Percentiles rank a stretch among this genome's conserved stretches.
Evolutionary conservation across 2,329 filamentous ascomycete genomes (phyloP).

Genomic region (Ophiocordyceps robertsii): DNA sequence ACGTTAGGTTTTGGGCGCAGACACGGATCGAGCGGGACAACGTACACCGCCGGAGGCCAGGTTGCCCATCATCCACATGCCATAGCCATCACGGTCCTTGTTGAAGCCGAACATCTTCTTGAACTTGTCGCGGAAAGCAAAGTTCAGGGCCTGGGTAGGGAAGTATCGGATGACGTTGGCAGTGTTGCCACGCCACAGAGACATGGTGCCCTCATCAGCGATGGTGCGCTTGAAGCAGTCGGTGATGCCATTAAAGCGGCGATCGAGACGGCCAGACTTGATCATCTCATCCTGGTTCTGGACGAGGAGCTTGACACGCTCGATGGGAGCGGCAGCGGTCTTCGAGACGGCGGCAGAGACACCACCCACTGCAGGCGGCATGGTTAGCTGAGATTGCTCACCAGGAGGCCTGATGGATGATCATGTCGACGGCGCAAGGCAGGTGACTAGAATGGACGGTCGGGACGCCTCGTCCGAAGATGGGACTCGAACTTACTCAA

Average conservation of each 20-base stretch:
- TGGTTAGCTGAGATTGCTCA: slow-evolving; percentile 6
- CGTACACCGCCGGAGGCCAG: slow-evolving; percentile 98
- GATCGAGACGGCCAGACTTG: slow-evolving; percentile 94
- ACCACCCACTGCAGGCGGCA: slow-evolving; percentile 72
- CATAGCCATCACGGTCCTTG: slow-evolving; percentile 98
- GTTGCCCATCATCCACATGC: slow-evolving; percentile 99
- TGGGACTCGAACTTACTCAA: slow-evolving; percentile 63
- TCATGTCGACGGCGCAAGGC: background rate
- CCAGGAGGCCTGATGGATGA: background rate
- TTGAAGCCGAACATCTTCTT: slow-evolving; percentile 99
- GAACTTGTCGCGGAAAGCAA: slow-evolving; percentile 99
- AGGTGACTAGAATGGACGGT: background rate
- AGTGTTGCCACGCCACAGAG: slow-evolving; percentile 99
- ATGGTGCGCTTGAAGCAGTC: slow-evolving; percentile 95
- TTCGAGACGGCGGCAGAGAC: slow-evolving; percentile 99
- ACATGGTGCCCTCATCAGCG: slow-evolving; percentile 81
- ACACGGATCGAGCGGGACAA: slow-evolving; percentile 14
- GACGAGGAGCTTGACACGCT: slow-evolving; percentile 99
- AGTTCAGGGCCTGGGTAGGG: slow-evolving; percentile 99
- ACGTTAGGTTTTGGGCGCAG: background rate
- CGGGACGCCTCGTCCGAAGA: background rate
- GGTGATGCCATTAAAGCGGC: slow-evolving; percentile 83
- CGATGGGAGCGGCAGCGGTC: slow-evolving; percentile 98
- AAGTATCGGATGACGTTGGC: slow-evolving; percentile 99
- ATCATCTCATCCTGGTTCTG: slow-evolving; percentile 99